phyloP scores from a whole-genome alignment of 306 rosid genomes.

The Geum urbanum region DNA sequence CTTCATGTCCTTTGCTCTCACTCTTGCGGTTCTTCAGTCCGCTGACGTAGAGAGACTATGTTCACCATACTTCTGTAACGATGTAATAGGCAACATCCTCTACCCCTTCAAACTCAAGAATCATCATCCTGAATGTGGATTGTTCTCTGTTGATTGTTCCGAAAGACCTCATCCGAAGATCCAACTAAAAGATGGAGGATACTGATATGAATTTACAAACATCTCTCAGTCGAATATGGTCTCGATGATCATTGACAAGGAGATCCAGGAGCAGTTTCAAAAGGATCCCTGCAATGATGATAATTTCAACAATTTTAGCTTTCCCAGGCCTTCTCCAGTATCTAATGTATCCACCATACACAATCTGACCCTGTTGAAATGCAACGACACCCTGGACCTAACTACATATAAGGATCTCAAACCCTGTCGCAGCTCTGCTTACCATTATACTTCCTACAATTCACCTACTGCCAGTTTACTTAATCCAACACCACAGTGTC shows the following conservation, averaged over 20 bases:
- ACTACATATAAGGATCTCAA: fast-evolving
- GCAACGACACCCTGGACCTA: fast-evolving
- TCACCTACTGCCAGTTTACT: too few species aligned
- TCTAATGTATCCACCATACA: fast-evolving
- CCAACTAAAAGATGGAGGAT: background rate
- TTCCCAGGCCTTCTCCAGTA: background rate
- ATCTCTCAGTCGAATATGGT: fast-evolving
- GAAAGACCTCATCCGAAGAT: fast-evolving
- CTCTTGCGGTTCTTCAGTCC: slow-evolving; percentile 10
- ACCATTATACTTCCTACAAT: background rate
- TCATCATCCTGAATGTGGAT: background rate
- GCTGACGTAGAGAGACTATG: background rate
- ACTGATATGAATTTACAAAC: background rate
- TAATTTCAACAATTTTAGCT: background rate
- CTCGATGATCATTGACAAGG: fast-evolving
- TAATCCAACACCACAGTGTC: background rate
- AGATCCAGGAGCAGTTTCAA: background rate
- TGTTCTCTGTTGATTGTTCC: background rate
- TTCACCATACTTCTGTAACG: background rate
- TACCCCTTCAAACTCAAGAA: fast-evolving
- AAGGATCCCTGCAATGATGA: fast-evolving
- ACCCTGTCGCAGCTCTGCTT: fast-evolving
- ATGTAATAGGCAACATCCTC: fast-evolving
- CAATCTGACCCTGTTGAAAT: background rate
- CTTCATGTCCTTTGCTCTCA: slow-evolving; percentile 16